Evolutionary conservation across 257 asterid species (phyloP), one percentile per base, ranked within the genome.

Genomic region (Solanum clarkiae): DNA sequence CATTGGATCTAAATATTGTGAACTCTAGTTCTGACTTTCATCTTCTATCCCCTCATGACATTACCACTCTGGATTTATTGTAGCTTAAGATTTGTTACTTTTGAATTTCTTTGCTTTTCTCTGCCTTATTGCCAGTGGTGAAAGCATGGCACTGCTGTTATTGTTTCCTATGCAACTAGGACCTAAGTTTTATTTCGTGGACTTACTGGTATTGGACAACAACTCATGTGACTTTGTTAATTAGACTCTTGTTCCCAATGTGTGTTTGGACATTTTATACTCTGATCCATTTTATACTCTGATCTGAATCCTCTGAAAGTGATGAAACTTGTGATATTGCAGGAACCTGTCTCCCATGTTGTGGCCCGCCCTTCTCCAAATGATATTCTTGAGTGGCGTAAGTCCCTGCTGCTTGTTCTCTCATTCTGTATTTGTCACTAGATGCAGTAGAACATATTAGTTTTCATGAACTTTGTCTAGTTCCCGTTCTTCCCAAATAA

Each of bases 301-400:
- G 22, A 53, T 49, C 44, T 49, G 59, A 47, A 0, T 74, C 60
- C 59, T 22, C 81, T 7, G 81, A 49, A 75, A 75, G 44, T 75
- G 62, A 49, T 24, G 62, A 75, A 24, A 44, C 22, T 53, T 75
- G 44, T 49, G 36, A 75, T 49, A 80, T 83, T 11, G 54, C 84
- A 95, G 99, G 98, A 95, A 93, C 99, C 99, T 60, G 99, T 95
- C 89, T 93, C 99, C 62, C 93, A 94, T 89, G 96, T 97, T 88
- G 95, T 94, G 86, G 99, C 99, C 82, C 97, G 97, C 47, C 99
- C 99, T 89, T 88, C 89, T 72, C 98, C 97, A 83, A 97, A 94
- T 71, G 94, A 97, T 93, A 97, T 97, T 87, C 98, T 97, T 74
- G 99, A 95, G 88, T 97, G 99, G 99, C 97, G 99, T 95, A 93